These are phyloP conservation scores for Phytophthora palmivora DNA, from an alignment of 352 stramenopile genomes.

Conservation along the genomic window DNA sequence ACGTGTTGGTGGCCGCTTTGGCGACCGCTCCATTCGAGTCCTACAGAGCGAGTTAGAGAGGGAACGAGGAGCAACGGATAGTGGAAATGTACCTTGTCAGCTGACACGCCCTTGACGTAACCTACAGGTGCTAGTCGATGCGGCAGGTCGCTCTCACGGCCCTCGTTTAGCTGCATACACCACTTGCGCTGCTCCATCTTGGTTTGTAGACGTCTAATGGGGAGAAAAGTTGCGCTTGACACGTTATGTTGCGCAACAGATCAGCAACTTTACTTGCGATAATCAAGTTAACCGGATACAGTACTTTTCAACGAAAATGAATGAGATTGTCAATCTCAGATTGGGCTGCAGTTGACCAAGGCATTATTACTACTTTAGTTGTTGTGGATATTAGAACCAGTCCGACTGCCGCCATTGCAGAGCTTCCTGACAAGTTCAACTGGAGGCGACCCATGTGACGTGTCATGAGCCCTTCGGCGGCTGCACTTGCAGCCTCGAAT, in stretches of 20 bases:
- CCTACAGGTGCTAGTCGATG: slow-evolving; percentile 70
- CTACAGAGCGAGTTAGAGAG: slow-evolving; percentile 29
- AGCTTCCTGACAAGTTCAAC: too few relatives aligned
- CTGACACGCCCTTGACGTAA: slow-evolving; percentile 63
- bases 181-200: slow-evolving; percentile 74
- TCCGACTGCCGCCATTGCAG: too few relatives aligned
- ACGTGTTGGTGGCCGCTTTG: slow-evolving; percentile 72
- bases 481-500: too few relatives aligned
- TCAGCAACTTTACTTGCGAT: not conserved
- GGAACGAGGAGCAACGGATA: not conserved
- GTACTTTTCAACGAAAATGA: too few relatives aligned
- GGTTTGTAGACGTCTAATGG: not conserved
- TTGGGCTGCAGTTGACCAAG: too few relatives aligned
- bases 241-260: not conserved
- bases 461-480: too few relatives aligned
- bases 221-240: not conserved
- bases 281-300: too few relatives aligned
- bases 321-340: too few relatives aligned
- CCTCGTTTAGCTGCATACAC: slow-evolving; percentile 80
- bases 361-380: too few relatives aligned
- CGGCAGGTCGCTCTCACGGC: slow-evolving; percentile 74
- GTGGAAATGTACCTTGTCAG: slow-evolving; percentile 53
- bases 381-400: too few relatives aligned
- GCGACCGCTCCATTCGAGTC: slow-evolving; percentile 61
- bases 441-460: too few relatives aligned